A percentile compares a stretch with the other conserved stretches of the same genome.
phyloP scores from a whole-genome alignment of 2,329 filamentous ascomycete genomes.

The Cadophora sp. region DNA sequence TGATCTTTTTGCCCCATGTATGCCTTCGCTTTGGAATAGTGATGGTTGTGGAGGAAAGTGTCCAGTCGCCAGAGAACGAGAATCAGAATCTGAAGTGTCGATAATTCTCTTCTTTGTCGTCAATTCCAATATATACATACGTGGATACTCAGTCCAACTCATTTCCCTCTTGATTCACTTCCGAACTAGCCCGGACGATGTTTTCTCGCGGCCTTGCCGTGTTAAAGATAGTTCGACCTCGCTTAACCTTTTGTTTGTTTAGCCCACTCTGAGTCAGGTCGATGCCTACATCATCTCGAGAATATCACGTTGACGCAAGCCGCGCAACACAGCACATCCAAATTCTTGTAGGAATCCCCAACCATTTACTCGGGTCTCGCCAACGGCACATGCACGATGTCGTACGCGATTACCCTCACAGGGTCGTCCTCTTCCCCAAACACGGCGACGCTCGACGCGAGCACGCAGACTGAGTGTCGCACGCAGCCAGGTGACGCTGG shows the following conservation, averaged over 20 bases:
- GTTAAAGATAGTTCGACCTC: background rate
- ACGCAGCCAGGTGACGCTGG: background rate
- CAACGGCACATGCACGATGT: background rate
- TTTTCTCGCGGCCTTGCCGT: background rate
- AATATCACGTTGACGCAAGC: background rate
- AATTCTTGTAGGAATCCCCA: background rate
- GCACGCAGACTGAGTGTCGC: background rate
- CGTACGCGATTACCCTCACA: background rate
- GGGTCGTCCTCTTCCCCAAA: background rate
- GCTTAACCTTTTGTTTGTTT: background rate
- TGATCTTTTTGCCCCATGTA: too few relatives aligned
- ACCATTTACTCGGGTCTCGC: background rate
- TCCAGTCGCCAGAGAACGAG: too few relatives aligned
- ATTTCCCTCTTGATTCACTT: too few relatives aligned
- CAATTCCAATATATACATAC: too few relatives aligned
- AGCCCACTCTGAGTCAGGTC: background rate
- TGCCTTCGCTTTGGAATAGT: too few relatives aligned
- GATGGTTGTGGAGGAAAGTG: too few relatives aligned
- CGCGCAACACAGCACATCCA: background rate
- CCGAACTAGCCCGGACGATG: too few relatives aligned
- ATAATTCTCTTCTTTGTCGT: too few relatives aligned
- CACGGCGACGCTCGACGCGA: background rate
- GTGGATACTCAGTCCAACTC: too few relatives aligned
- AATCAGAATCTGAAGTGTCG: too few relatives aligned
- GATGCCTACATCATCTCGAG: background rate